Base-by-base conservation (phyloP, 2,329 filamentous ascomycete species). In the Mycogone perniciosa region DNA sequence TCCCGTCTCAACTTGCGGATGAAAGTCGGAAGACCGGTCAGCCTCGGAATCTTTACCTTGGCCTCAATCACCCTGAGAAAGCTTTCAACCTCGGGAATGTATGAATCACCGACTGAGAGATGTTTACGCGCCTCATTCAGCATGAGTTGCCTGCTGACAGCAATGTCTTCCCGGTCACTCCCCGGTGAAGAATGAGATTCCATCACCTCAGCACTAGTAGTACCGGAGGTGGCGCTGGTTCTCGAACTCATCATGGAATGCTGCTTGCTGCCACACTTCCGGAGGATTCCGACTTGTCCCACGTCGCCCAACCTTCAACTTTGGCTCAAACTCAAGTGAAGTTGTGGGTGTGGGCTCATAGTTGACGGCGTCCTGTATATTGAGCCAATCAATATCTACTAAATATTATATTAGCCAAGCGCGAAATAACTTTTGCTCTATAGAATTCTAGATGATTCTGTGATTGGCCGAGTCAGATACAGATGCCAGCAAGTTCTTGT, bases 21-120 rank as follows among this genome's bases (percentile, higher is more conserved):
- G 38, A 60, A 61, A 2, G 55, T 35, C 3, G 59, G 54, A 13
- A 65, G 44, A 10, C 62, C 61, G 0, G 61, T 63, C 26, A 44
- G 27, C 7, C 46, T 48, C 6, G 51, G 35, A 4, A 26, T 53
- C 33, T 54, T 57, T 31, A 31, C 26, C 11, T 48, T 54, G 38
- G 43, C 31, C 5, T 34, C 33, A 10, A 60, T 31, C n/a, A 43
- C 31, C 11, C 29, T 39, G 9, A 58, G 50, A 7, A 62, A 51
- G 4, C 26, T 39, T 48, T 58, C 57, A 13, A 61, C 31, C 44
- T 61, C 59, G n/a, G 55, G 50, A 4, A 57, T 44, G 29, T 46
- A 56, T 4, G 52, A 31, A 6, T 53, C 43, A 31, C 52, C 54
- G 5, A 41, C 44, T 4, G 47, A 13, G 13, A 60, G 39, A 8